phyloP scores from a whole-genome alignment of 2,329 filamentous ascomycete genomes.

The Calonectria hawksworthii region DNA sequence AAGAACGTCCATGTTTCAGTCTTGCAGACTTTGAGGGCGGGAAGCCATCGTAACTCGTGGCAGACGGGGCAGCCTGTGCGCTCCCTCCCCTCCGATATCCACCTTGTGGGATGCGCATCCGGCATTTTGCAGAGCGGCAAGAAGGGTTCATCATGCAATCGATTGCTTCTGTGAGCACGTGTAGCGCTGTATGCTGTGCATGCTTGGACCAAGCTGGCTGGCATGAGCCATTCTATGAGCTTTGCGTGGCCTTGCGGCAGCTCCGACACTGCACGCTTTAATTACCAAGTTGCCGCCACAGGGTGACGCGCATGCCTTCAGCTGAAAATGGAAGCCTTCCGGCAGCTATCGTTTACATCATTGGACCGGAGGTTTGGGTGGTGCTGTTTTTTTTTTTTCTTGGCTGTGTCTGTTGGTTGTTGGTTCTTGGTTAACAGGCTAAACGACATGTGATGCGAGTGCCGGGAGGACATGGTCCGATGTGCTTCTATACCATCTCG shows the following conservation, averaged over 20 bases:
- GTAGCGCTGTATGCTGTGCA: not conserved
- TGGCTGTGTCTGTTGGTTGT: constrained; percentile 3
- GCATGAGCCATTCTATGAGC: not conserved
- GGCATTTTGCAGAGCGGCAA: not conserved
- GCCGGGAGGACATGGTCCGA: constrained; percentile 12
- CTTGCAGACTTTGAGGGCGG: not conserved
- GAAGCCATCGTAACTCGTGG: not conserved
- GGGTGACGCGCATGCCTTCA: not conserved
- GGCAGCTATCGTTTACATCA: not conserved
- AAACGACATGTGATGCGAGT: constrained; percentile 13
- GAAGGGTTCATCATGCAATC: constrained; percentile 7
- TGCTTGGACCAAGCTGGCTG: constrained; percentile 5
- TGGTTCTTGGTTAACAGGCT: constrained; percentile 6
- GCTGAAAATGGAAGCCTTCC: not conserved
- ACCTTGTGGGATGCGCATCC: not conserved
- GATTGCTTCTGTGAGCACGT: not conserved
- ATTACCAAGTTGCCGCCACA: not conserved
- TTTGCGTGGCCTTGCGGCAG: not conserved
- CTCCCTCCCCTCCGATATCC: not conserved
- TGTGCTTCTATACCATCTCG: constrained; percentile 2
- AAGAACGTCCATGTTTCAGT: constrained; percentile 26
- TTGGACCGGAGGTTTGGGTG: not conserved
- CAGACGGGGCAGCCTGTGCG: not conserved
- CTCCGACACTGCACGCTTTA: not conserved
- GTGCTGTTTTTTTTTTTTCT: not conserved